phyloP scores from a whole-genome alignment of 208 protist genomes.

The Wallacemonas sp. region DNA sequence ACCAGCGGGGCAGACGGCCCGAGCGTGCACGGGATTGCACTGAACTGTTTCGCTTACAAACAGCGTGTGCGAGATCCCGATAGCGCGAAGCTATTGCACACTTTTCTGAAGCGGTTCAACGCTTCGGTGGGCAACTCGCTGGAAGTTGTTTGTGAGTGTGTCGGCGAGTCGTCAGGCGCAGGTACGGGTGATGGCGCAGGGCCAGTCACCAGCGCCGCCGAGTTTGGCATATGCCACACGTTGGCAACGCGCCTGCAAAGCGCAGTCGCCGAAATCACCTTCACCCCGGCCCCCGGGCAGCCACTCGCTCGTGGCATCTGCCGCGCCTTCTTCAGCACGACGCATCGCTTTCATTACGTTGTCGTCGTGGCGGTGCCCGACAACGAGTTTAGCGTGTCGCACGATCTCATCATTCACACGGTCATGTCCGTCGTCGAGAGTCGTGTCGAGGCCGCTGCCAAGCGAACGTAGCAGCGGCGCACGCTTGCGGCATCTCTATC shows the following conservation, averaged over 20 bases:
- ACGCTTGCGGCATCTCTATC: background rate
- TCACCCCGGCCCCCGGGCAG: slow-evolving; percentile 51
- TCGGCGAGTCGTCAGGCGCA: background rate
- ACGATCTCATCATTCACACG: slow-evolving; percentile 68
- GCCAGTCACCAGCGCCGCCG: background rate
- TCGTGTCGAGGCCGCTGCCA: slow-evolving; percentile 65
- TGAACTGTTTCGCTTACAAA: slow-evolving; percentile 84
- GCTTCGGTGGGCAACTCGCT: slow-evolving; percentile 73
- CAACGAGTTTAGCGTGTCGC: slow-evolving; percentile 60
- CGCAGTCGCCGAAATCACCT: slow-evolving; percentile 73
- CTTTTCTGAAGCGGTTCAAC: slow-evolving; percentile 81
- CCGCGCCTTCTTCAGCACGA: slow-evolving; percentile 80
- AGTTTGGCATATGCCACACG: slow-evolving; percentile 29
- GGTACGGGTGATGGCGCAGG: slow-evolving; percentile 4
- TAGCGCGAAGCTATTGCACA: slow-evolving; percentile 50
- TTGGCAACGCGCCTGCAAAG: slow-evolving; percentile 51
- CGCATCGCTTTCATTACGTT: slow-evolving; percentile 75
- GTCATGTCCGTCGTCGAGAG: slow-evolving; percentile 69
- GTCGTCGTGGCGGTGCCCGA: slow-evolving; percentile 71
- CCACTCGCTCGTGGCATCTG: slow-evolving; percentile 70
- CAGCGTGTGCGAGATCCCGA: slow-evolving; percentile 59
- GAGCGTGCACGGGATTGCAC: slow-evolving; percentile 66
- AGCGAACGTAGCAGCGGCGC: slow-evolving; percentile 34
- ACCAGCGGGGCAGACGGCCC: slow-evolving; percentile 2
- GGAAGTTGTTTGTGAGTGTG: slow-evolving; percentile 32